phyloP scores from a whole-genome alignment of 1,284 basidiomycete species.

The Ganoderma sp. region DNA sequence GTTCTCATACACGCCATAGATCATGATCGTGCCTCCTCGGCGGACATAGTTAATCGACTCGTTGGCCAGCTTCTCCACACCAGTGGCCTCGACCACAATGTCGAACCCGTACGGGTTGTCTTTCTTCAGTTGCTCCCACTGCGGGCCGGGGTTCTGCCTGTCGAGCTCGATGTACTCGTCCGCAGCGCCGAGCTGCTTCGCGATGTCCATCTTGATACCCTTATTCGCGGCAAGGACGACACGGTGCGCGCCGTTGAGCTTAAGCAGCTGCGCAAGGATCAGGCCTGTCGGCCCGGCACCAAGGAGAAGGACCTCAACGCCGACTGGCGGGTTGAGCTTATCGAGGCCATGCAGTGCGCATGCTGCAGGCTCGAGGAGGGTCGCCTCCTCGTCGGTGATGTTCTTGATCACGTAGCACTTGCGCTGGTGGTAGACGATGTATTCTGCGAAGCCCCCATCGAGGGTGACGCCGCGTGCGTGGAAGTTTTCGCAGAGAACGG shows the following conservation, averaged over 20 bases:
- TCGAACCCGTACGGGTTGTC: slow-evolving; percentile 69
- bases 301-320: slow-evolving; percentile 60
- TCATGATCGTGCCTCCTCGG: slow-evolving; percentile 55
- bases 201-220: slow-evolving; percentile 66
- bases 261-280: slow-evolving; percentile 65
- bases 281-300: slow-evolving; percentile 60
- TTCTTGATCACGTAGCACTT: slow-evolving; percentile 61
- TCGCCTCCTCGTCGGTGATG: slow-evolving; percentile 64
- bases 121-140: slow-evolving; percentile 63
- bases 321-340: slow-evolving; percentile 60
- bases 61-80: slow-evolving; percentile 61
- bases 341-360: slow-evolving; percentile 71
- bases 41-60: slow-evolving; percentile 67
- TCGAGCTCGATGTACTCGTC: slow-evolving; percentile 67
- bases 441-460: slow-evolving; percentile 66
- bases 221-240: slow-evolving; percentile 60
- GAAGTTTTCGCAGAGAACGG: slow-evolving; percentile 64
- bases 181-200: slow-evolving; percentile 55
- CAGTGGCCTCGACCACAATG: slow-evolving; percentile 67
- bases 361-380: slow-evolving; percentile 64
- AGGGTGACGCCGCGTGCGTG: slow-evolving; percentile 57
- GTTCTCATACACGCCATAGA: slow-evolving; percentile 67
- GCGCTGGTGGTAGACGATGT: slow-evolving; percentile 50
- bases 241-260: slow-evolving; percentile 57
- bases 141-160: slow-evolving; percentile 52